Conservation (phyloP, 148 eudicot genomes). For the Euryodendron excelsum region DNA sequence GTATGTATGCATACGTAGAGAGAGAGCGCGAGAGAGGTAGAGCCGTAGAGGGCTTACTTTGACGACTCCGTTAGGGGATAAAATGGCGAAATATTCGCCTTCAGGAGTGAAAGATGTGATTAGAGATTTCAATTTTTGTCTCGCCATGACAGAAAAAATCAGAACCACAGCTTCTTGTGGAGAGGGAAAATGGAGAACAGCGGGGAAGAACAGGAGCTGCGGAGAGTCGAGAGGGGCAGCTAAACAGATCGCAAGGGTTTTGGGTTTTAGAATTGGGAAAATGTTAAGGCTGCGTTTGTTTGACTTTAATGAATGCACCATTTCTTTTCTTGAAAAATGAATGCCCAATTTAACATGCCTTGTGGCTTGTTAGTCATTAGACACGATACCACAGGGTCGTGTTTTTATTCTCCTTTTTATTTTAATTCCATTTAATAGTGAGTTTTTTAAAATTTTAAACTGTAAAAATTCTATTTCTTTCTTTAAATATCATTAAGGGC, state of each 20-base stretch:
- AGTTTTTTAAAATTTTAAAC: no score
- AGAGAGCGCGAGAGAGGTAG: neutral
- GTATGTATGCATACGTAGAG: neutral
- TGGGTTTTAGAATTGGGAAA: constrained; percentile 10
- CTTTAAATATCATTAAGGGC: no score
- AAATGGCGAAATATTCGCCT: constrained; percentile 25
- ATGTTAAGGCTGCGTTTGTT: neutral
- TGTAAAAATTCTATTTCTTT: no score
- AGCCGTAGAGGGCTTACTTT: constrained; percentile 20
- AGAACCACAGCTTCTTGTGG: neutral
- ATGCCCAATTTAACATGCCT: no score
- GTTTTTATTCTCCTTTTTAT: no score
- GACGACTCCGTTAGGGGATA: constrained; percentile 16
- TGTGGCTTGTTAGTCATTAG: no score
- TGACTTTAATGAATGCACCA: no score
- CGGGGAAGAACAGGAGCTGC: constrained; percentile 10
- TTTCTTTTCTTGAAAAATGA: no score
- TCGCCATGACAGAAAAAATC: constrained; percentile 21
- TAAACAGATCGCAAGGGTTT: constrained; percentile 2
- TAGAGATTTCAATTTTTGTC: constrained; percentile 19
- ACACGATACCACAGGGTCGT: no score
- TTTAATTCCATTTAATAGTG: no score
- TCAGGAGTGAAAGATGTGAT: constrained; percentile 28
- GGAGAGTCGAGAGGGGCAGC: neutral
- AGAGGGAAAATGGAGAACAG: constrained; percentile 7